phyloP scores from a whole-genome alignment of 129 eudicot genomes.

The Glebionis coronaria region DNA sequence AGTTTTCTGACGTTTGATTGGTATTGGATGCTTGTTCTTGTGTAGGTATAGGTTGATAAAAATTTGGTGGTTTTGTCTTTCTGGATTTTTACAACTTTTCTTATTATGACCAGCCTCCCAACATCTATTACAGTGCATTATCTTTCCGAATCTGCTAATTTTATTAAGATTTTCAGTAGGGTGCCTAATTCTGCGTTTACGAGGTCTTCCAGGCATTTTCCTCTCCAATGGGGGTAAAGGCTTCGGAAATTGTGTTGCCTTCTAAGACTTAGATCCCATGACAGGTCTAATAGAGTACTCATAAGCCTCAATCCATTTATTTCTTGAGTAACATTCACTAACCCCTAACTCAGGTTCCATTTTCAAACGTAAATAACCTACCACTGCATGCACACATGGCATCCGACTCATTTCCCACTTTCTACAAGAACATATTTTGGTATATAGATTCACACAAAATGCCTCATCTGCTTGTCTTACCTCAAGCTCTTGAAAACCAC shows the following conservation, averaged over 20 bases:
- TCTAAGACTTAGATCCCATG: not conserved
- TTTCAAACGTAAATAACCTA: not conserved
- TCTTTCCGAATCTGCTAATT: too few species aligned
- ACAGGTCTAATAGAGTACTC: not conserved
- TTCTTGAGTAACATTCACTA: not conserved
- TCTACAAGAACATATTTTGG: not conserved
- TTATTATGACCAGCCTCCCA: too few species aligned
- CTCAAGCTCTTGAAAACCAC: not conserved
- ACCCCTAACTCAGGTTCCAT: not conserved
- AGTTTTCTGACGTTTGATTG: too few species aligned
- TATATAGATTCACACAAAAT: not conserved
- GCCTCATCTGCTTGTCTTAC: not conserved
- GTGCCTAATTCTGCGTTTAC: not conserved
- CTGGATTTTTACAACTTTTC: too few species aligned
- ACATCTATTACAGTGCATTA: too few species aligned
- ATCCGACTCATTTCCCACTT: not conserved
- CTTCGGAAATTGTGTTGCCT: not conserved
- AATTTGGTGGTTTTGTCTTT: too few species aligned
- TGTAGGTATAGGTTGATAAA: too few species aligned
- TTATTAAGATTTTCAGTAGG: not conserved
- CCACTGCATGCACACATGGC: not conserved
- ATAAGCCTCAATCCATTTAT: not conserved
- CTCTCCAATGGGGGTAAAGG: not conserved
- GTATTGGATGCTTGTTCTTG: too few species aligned
- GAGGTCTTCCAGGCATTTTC: not conserved